phyloP scores from a whole-genome alignment of 768 basidiomycete species.

The Pulveroboletus sp. region DNA sequence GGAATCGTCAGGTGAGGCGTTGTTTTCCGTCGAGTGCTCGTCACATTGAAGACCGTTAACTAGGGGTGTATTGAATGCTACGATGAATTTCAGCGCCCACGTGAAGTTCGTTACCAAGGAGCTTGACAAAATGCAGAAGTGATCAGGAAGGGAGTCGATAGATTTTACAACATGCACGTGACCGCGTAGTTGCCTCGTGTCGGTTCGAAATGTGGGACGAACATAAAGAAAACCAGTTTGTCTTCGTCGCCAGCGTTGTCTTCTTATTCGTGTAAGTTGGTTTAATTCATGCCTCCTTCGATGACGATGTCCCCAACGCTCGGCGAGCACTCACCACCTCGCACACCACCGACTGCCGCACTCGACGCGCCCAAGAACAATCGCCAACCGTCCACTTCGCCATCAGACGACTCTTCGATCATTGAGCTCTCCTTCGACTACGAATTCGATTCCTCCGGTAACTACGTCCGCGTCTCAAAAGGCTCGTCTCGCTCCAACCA shows the following conservation, averaged over 20 bases:
- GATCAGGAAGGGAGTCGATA: no score
- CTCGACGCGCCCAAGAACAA: slow-evolving; percentile 31
- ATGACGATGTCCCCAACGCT: slow-evolving; percentile 27
- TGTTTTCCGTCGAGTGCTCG: not conserved
- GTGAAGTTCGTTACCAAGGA: slow-evolving; percentile 68
- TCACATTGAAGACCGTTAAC: not conserved
- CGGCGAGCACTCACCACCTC: slow-evolving; percentile 31
- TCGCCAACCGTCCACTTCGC: slow-evolving; percentile 33
- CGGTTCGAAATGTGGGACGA: slow-evolving; percentile 23
- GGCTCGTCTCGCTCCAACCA: slow-evolving; percentile 35
- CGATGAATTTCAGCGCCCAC: slow-evolving; percentile 62
- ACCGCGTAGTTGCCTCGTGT: slow-evolving; percentile 36
- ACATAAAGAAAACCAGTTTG: slow-evolving; percentile 26
- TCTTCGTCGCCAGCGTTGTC: slow-evolving; percentile 10
- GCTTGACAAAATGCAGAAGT: slow-evolving; percentile 47
- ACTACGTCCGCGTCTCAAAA: slow-evolving; percentile 45
- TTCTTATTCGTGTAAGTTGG: slow-evolving; percentile 11
- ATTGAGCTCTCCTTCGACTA: slow-evolving; percentile 49
- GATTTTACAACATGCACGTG: slow-evolving; percentile 20
- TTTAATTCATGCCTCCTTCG: slow-evolving; percentile 20
- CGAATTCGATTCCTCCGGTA: slow-evolving; percentile 41
- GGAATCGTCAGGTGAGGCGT: slow-evolving; percentile 57
- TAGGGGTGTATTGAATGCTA: slow-evolving; percentile 58
- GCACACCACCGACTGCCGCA: slow-evolving; percentile 25
- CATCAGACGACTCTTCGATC: slow-evolving; percentile 44